Conservation (phyloP, 768 basidiomycete species). For the Mycena haematopus region DNA sequence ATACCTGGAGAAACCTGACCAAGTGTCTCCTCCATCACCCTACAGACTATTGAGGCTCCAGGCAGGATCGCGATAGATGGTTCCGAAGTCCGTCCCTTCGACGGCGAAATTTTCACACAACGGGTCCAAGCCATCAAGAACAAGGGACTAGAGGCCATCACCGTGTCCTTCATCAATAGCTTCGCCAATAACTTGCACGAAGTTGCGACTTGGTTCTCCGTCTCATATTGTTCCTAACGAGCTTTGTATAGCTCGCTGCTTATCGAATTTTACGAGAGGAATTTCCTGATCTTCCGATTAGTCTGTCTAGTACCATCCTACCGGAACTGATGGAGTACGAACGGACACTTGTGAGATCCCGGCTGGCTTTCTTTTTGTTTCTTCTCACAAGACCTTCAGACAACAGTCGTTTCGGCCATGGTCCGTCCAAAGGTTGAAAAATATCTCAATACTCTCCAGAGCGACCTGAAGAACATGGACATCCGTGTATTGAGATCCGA, state of each 20-base stretch:
- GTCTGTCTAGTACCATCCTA: slow-evolving; percentile 20
- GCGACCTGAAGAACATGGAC: slow-evolving; percentile 26
- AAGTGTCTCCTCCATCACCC: too few relatives aligned
- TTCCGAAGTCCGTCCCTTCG: slow-evolving; percentile 24
- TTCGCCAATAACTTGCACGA: slow-evolving; percentile 33
- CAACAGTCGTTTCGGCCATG: slow-evolving; percentile 17
- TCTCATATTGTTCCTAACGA: not conserved
- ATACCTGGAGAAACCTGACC: too few relatives aligned
- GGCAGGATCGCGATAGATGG: slow-evolving; percentile 29
- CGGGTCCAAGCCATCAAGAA: slow-evolving; percentile 11
- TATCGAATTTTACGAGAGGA: slow-evolving; percentile 31
- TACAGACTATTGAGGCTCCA: slow-evolving; percentile 32
- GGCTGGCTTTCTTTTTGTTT: not conserved
- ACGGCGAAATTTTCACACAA: slow-evolving; percentile 18
- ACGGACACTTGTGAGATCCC: not conserved
- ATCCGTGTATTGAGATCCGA: slow-evolving; percentile 25
- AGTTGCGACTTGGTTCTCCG: slow-evolving; percentile 10
- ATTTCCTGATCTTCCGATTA: slow-evolving; percentile 24
- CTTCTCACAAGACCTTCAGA: not conserved
- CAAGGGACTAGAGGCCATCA: slow-evolving; percentile 22
- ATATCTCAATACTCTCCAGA: slow-evolving; percentile 33
- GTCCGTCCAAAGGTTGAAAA: slow-evolving; percentile 17
- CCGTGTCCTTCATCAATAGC: slow-evolving; percentile 9
- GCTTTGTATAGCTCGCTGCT: slow-evolving; percentile 19
- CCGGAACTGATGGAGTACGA: slow-evolving; percentile 26